Evolutionary conservation across 352 stramenopile genomes (phyloP).

Genomic region (Globisporangium parvum): DNA sequence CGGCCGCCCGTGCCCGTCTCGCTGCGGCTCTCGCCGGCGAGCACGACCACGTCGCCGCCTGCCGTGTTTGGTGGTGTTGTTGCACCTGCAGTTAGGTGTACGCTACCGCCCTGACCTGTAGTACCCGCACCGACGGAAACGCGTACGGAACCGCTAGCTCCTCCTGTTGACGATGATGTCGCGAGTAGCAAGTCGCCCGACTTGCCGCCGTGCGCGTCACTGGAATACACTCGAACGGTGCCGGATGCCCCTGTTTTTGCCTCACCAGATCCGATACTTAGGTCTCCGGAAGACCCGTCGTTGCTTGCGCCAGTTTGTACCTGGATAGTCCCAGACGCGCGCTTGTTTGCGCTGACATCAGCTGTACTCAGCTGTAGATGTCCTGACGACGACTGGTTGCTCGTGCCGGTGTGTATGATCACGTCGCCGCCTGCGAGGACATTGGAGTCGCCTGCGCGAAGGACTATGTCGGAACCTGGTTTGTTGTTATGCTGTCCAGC

Average conservation of each 20-base stretch:
- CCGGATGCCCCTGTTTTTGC: conserved; percentile 15
- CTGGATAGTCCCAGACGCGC: conserved; percentile 17
- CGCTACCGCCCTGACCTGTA: background rate
- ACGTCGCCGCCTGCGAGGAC: conserved; percentile 27
- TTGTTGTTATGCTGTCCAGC: conserved; percentile 33
- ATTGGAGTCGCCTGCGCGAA: conserved; percentile 34
- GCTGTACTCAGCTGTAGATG: conserved; percentile 18
- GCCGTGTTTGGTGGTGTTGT: background rate
- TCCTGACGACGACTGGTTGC: conserved; percentile 25
- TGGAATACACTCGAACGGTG: conserved; percentile 14
- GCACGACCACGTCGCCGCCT: background rate
- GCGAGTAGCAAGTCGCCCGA: conserved; percentile 16
- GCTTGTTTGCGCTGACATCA: conserved; percentile 8
- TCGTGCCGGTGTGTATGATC: conserved; percentile 26
- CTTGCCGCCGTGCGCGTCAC: conserved; percentile 6
- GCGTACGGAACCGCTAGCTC: conserved; percentile 10
- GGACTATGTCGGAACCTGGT: conserved; percentile 23
- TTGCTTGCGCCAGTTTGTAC: conserved; percentile 17
- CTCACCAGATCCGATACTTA: conserved; percentile 16
- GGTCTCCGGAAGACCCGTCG: conserved; percentile 13
- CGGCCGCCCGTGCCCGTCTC: too few relatives aligned
- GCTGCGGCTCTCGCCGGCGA: conserved; percentile 1
- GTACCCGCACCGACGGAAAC: conserved; percentile 9
- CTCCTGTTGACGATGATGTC: conserved; percentile 10
- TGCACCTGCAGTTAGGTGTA: background rate